These are phyloP conservation scores for Delitschia confertaspora DNA, from an alignment of 495 filamentous ascomycete genomes.

Conservation along the genomic window DNA sequence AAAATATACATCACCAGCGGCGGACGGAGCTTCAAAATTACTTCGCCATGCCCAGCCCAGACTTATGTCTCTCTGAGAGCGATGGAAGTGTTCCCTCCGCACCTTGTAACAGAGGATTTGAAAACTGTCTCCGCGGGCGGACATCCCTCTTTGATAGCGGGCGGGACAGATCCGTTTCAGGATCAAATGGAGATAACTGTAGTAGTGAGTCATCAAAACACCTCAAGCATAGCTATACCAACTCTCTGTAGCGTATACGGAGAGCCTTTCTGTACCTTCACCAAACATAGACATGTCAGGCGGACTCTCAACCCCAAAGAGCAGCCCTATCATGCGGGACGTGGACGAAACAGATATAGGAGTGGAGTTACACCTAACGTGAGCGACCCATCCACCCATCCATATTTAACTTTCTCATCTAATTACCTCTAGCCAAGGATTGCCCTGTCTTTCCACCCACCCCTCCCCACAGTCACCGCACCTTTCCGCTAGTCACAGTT, in stretches of 20 bases:
- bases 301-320: not conserved
- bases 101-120: not conserved
- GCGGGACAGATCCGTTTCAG: conserved; percentile 7
- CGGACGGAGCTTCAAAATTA: no score
- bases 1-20: conserved; percentile 7
- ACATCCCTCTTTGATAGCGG: conserved; percentile 7
- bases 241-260: no score
- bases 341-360: conserved; percentile 15
- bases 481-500: conserved; percentile 15
- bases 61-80: conserved; percentile 12
- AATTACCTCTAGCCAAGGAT: conserved; percentile 14
- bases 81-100: conserved; percentile 1
- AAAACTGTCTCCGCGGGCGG: conserved; percentile 1
- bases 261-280: no score
- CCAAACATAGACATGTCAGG: not conserved
- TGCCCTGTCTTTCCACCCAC: conserved; percentile 21
- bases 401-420: not conserved
- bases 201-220: conserved; percentile 1
- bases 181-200: not conserved
- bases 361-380: conserved; percentile 26
- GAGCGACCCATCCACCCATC: not conserved
- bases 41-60: not conserved
- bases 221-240: not conserved
- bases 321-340: conserved; percentile 3
- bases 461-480: conserved; percentile 5